phyloP scores from a whole-genome alignment of 2,329 filamentous ascomycete species.

The Claviceps maximensis region DNA sequence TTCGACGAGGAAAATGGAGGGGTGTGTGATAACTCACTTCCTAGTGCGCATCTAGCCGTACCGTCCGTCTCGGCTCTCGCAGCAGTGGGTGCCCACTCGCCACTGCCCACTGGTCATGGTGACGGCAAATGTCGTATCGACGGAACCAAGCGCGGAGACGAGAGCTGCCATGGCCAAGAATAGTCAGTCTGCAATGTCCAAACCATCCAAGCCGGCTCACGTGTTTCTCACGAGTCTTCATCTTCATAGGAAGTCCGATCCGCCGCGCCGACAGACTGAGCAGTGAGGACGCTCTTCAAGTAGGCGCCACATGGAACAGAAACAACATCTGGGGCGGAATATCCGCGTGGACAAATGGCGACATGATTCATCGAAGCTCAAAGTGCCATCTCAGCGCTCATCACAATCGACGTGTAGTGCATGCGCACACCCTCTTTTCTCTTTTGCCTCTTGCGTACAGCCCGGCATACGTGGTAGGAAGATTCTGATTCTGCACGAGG shows the following conservation, averaged over 20 bases:
- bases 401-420: neutral
- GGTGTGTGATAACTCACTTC: too few relatives aligned
- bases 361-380: constrained; percentile 1
- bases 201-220: too few relatives aligned
- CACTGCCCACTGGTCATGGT: too few relatives aligned
- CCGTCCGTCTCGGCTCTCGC: neutral
- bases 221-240: too few relatives aligned
- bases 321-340: neutral
- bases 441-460: neutral
- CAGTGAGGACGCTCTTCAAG: neutral
- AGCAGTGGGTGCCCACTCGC: too few relatives aligned
- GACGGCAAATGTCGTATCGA: neutral
- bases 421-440: constrained; percentile 1
- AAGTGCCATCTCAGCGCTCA: neutral
- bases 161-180: neutral
- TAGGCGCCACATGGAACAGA: neutral
- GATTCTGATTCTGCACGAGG: neutral
- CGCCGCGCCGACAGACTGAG: neutral
- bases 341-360: neutral
- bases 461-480: neutral
- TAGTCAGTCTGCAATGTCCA: neutral
- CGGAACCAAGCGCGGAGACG: neutral
- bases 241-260: neutral
- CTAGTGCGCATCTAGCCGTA: neutral
- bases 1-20: too few relatives aligned